Base-by-base conservation (phyloP, 2,329 filamentous ascomycete species). In the Dryadomyces quercivorus region DNA sequence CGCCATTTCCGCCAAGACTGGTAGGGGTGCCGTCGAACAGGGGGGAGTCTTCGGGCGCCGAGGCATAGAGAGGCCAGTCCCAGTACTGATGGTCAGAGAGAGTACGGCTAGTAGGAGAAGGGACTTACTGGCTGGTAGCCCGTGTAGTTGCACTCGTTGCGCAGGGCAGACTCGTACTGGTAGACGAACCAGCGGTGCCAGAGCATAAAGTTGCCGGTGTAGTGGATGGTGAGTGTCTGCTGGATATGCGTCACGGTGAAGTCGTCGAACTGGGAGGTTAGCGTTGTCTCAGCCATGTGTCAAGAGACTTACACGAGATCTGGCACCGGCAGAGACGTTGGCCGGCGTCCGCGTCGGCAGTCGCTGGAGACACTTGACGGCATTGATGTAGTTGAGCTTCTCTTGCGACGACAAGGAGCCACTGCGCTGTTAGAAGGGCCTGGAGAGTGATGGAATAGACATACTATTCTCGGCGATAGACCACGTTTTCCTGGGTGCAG, bases 11-110 rank as follows among this genome's bases (percentile, higher is more conserved):
- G 13, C 71, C 70, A 65, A 76, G 61, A 52, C 67, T 70, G 57
- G 69, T 72, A 1, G 65, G 66, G 55, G 71, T 70, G 54, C 77
- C 77, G 59, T 77, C 73, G 59, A 82, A 78, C 45, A 78, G 62
- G 22, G 75, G 73, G 0, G 75, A 78, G 47, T 63, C 56, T 55
- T 64, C 60, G 1, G 71, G 68, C n/a, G 75, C 71, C 2, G 63
- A 57, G 7, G 72, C 68, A 62, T 71, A 73, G 58, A 67, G 69
- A 2, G 69, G 67, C 75, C 75, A 79, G 61, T 78, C 73, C 65
- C 70, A 72, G 65, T 76, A 78, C 51, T 69, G 16, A 20, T 40
- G 26, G n/a, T 10, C 3, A 46, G 2, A 42, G 16, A 7, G 10
- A 10, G 22, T 13, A 20, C 5, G 16, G 13, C 20, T 3, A 26